Conservation (phyloP, 805 yeast genomes). For the Barnettozyma pratensis region DNA sequence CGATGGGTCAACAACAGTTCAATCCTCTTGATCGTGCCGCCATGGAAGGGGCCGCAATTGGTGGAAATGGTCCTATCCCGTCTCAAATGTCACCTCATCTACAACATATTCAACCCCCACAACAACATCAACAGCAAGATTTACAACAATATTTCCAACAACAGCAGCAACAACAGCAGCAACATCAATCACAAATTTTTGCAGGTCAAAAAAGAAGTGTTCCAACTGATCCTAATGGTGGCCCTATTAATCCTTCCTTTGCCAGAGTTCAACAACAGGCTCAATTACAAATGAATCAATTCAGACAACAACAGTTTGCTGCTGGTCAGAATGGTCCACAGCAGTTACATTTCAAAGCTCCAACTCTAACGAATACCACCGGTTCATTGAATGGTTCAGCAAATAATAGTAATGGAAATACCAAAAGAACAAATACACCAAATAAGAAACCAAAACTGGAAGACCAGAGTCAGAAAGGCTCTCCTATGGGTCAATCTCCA, state of each 20-base stretch:
- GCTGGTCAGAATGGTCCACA: conserved; percentile 12
- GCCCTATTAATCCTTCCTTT: conserved; percentile 20
- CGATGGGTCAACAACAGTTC: not conserved
- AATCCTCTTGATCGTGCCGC: not conserved
- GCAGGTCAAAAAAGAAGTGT: conserved; percentile 19
- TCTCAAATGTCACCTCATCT: conserved; percentile 9
- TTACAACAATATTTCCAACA: conserved; percentile 15
- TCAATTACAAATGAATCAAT: conserved; percentile 45
- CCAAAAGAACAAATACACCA: conserved; percentile 12
- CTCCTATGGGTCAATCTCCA: conserved; percentile 12
- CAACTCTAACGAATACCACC: not conserved
- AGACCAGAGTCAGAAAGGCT: conserved; percentile 6
- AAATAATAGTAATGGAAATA: not conserved
- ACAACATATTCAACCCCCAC: not conserved
- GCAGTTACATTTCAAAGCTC: conserved; percentile 11
- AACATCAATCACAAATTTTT: conserved; percentile 24
- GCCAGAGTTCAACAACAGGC: conserved; percentile 30
- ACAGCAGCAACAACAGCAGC: conserved; percentile 21
- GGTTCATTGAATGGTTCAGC: not conserved
- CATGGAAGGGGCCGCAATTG: not conserved
- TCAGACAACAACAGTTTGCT: conserved; percentile 36
- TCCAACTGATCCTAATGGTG: conserved; percentile 3
- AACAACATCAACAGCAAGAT: conserved; percentile 10
- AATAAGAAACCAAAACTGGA: conserved; percentile 20
- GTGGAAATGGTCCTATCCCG: not conserved